Evolutionary conservation across 1,284 basidiomycete genomes (phyloP).

Genomic region (Coniferiporia sulphurascens): DNA sequence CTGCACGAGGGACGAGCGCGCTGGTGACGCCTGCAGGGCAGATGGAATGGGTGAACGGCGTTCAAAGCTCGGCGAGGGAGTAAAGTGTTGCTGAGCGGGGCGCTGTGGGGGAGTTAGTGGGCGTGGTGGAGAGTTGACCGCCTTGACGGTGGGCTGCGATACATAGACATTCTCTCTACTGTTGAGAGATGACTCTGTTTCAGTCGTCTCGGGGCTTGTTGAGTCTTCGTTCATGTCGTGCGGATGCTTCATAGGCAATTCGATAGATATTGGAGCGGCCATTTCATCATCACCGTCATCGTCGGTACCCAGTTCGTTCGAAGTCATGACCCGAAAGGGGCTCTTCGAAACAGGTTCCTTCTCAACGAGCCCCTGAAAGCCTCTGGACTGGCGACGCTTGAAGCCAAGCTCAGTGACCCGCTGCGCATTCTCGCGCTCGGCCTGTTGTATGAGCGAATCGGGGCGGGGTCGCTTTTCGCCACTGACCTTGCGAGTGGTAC

Average conservation of each 20-base stretch:
- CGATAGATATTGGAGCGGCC: constrained; percentile 12
- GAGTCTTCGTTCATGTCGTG: constrained; percentile 3
- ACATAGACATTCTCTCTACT: constrained; percentile 5
- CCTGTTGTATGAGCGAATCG: constrained; percentile 59
- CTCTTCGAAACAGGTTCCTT: constrained; percentile 81
- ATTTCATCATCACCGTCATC: constrained; percentile 1
- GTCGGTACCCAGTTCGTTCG: neutral
- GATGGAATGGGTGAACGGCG: constrained; percentile 12
- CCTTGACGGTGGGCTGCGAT: neutral
- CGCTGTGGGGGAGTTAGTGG: constrained; percentile 6
- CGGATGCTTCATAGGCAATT: constrained; percentile 11
- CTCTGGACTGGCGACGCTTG: constrained; percentile 72
- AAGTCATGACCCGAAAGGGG: constrained; percentile 54
- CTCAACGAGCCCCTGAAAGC: constrained; percentile 68
- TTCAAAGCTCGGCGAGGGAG: constrained; percentile 14
- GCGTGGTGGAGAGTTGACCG: constrained; percentile 5
- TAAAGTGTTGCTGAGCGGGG: constrained; percentile 10
- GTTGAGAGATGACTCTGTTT: constrained; percentile 12
- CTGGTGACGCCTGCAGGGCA: constrained; percentile 22
- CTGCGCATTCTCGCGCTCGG: constrained; percentile 64
- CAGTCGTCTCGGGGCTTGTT: constrained; percentile 13
- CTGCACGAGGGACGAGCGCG: constrained; percentile 72
- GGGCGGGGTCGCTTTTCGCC: constrained; percentile 71
- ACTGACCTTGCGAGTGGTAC: constrained; percentile 51
- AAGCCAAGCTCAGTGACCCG: constrained; percentile 47